Evolutionary conservation across 768 basidiomycete genomes (phyloP), one percentile per base, ranked within the genome.

Genomic region (Podaxis sp.): DNA sequence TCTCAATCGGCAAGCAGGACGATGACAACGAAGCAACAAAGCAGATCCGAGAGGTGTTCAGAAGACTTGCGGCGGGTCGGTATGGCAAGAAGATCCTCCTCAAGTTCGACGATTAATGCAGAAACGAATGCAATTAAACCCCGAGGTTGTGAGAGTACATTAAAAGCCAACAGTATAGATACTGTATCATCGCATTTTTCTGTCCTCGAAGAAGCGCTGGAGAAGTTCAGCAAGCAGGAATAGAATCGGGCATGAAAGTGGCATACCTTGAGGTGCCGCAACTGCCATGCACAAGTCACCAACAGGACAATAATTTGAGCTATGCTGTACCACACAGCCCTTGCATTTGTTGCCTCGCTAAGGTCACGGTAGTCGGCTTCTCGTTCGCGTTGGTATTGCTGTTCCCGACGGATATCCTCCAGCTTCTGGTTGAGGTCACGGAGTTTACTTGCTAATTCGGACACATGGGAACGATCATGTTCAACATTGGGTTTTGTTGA

Each of bases 371-470:
- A 99, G 68, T 92, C 89, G 11, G 91, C 81, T 76, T 99, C 97
- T 66, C 97, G 81, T 77, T 99, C 96, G 47, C 97, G 83, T 79
- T 98, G 96, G 72, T 98, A 99, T 75, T 96, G 93, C 77, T 99
- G 97, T 76, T 98, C 97, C 25, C 94, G 81, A 51, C 94, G 83
- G 59, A 98, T 90, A 68, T 96, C 94, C 73, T 92, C 93, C 54
- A 99, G 80, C 74, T 94, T 96, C 70, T 87, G 83, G 76, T 98
- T 99, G 64, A 99, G 80, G 69, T 98, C 97, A 27, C 93, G 88
- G 59, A 99, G 82, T 75, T 93, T 94, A 53, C 82, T 71, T 0
- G 93, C 89, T 38, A 96, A 78, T 68, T 91, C 88, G 2, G 88
- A 89, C 27, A 96, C 86, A 73, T 96, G 94, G 9, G 83, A 85